phyloP scores from a whole-genome alignment of 108 stramenopile genomes.

The Tribonema minus region DNA sequence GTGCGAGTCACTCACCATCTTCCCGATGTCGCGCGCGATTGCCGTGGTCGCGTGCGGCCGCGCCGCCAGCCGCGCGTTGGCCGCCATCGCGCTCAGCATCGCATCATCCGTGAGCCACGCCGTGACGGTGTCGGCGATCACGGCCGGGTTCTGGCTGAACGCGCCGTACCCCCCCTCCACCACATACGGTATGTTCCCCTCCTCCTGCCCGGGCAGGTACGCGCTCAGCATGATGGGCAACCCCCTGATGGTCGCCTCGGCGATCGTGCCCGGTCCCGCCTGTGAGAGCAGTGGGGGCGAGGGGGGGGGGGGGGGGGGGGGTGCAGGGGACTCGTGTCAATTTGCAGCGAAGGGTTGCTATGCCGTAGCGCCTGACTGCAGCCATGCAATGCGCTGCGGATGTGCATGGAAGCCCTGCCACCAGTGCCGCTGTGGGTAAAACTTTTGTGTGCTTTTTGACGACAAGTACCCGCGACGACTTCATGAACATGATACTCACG shows the following conservation, averaged over 20 bases:
- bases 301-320: neutral
- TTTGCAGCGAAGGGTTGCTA: too few species aligned
- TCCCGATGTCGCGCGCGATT: constrained; percentile 46
- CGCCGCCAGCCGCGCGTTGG: constrained; percentile 52
- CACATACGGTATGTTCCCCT: constrained; percentile 84
- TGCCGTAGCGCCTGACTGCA: too few species aligned
- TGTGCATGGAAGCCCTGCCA: too few species aligned
- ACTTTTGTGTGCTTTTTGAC: neutral
- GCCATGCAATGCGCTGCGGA: too few species aligned
- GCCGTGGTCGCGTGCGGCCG: constrained; percentile 35
- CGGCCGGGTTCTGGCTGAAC: constrained; percentile 67
- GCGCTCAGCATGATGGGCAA: constrained; percentile 84
- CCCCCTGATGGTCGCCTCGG: constrained; percentile 86
- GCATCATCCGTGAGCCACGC: constrained; percentile 64
- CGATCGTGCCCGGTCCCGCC: constrained; percentile 93
- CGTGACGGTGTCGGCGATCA: constrained; percentile 76
- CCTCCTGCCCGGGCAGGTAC: constrained; percentile 91
- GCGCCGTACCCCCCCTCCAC: constrained; percentile 79
- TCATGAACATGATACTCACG: too few species aligned
- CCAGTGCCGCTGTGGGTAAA: neutral
- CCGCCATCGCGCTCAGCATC: constrained; percentile 58
- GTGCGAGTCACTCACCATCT: constrained; percentile 6
- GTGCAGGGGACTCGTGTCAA: too few species aligned
- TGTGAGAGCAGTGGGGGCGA: constrained; percentile 3
- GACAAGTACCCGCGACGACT: neutral